These are phyloP conservation scores for Trichoderma brevicompactum DNA, from an alignment of 2,329 filamentous ascomycete genomes.

Conservation along the genomic window DNA sequence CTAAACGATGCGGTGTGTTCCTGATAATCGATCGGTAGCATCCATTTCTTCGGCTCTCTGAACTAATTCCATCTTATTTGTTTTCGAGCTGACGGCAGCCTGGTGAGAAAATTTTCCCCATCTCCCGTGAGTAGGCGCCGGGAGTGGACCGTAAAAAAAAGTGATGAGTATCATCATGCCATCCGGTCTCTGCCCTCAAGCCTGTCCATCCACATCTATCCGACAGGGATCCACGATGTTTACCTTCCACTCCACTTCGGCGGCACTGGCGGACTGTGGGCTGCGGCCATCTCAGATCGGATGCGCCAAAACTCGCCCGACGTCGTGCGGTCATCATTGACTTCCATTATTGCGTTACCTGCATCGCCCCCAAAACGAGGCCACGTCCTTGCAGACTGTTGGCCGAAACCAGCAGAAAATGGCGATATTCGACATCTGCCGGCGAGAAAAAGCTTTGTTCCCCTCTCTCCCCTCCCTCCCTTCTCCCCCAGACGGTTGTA, in stretches of 20 bases:
- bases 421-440: neutral
- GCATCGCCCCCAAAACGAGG: conserved; percentile 21
- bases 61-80: neutral
- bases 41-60: neutral
- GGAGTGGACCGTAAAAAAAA: conserved; percentile 19
- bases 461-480: neutral
- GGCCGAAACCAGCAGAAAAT: conserved; percentile 17
- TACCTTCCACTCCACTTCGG: conserved; percentile 15
- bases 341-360: conserved; percentile 26
- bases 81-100: neutral
- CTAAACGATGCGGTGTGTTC: conserved; percentile 17
- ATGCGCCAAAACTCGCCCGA: conserved; percentile 27
- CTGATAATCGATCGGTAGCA: neutral
- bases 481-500: conserved; percentile 8
- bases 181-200: conserved; percentile 16
- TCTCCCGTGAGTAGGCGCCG: neutral
- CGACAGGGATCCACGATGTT: conserved; percentile 15
- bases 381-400: conserved; percentile 8
- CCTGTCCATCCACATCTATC: neutral
- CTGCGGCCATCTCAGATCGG: conserved; percentile 25
- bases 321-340: conserved; percentile 24
- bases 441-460: neutral
- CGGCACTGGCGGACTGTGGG: conserved; percentile 25
- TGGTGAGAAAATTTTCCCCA: neutral
- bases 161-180: conserved; percentile 21